Conservation (phyloP, 2,329 filamentous ascomycete species). For the Alternaria sp. region DNA sequence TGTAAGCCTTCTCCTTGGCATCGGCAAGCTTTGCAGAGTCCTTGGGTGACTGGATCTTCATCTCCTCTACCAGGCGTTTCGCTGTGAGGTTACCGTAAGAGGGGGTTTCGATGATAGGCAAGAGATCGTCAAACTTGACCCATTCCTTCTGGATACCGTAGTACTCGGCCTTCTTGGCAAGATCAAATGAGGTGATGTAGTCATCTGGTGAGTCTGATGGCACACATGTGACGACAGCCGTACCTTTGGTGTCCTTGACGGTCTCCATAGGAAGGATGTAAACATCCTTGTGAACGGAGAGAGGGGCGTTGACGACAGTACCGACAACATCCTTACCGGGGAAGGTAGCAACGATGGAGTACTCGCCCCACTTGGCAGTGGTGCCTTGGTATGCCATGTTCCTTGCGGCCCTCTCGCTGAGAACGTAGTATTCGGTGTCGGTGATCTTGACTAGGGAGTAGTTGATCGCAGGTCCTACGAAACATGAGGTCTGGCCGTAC, state of each 20-base stretch:
- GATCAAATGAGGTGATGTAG: conserved; percentile 84
- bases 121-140: conserved; percentile 81
- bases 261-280: conserved; percentile 95
- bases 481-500: conserved; percentile 97
- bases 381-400: conserved; percentile 97
- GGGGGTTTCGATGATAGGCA: conserved; percentile 79
- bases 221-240: conserved; percentile 93
- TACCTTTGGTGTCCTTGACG: conserved; percentile 91
- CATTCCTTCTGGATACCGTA: conserved; percentile 95
- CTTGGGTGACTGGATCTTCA: conserved; percentile 97
- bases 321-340: conserved; percentile 82
- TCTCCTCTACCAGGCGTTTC: conserved; percentile 80
- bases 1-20: conserved; percentile 96
- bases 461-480: conserved; percentile 85
- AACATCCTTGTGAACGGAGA: conserved; percentile 80
- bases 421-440: conserved; percentile 75
- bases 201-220: conserved; percentile 97
- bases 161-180: conserved; percentile 94
- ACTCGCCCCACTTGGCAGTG: conserved; percentile 77
- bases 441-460: conserved; percentile 85
- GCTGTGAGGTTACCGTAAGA: conserved; percentile 86
- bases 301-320: conserved; percentile 85
- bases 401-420: conserved; percentile 80
- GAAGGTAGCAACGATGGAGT: conserved; percentile 76
- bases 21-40: conserved; percentile 88